Evolutionary conservation across 768 basidiomycete genomes (phyloP).

Genomic region (Stropharia rugosoannulata): DNA sequence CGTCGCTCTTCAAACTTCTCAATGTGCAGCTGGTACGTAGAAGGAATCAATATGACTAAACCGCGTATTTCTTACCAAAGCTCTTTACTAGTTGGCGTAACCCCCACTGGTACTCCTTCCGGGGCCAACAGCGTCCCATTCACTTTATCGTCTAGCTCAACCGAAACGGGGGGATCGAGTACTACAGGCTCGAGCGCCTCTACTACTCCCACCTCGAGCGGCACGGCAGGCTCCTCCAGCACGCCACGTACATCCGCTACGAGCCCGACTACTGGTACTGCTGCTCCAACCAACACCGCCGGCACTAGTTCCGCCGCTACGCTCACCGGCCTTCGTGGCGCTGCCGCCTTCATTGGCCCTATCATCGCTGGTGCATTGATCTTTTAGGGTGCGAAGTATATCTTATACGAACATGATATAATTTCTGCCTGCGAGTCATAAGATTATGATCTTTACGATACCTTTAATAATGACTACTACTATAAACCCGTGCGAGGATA

Average conservation of each 20-base stretch:
- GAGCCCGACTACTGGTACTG: slow-evolving; percentile 4
- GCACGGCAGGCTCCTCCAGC: background rate
- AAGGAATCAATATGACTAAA: background rate
- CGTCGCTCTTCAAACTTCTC: slow-evolving; percentile 13
- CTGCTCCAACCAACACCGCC: slow-evolving; percentile 7
- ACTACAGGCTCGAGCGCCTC: background rate
- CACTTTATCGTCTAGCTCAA: slow-evolving; percentile 1
- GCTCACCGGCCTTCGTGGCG: background rate
- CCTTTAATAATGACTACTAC: too few relatives aligned
- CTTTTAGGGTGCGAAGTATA: background rate
- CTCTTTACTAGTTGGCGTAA: slow-evolving; percentile 10
- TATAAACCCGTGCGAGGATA: too few relatives aligned
- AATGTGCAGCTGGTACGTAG: slow-evolving; percentile 18
- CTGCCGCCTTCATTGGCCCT: background rate
- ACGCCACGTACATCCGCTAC: slow-evolving; percentile 1
- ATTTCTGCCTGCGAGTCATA: too few relatives aligned
- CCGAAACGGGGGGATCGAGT: background rate
- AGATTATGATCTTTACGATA: too few relatives aligned
- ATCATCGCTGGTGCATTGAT: background rate
- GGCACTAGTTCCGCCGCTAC: background rate
- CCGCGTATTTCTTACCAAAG: background rate
- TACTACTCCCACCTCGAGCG: background rate
- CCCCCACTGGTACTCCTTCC: slow-evolving; percentile 12
- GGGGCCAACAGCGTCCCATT: slow-evolving; percentile 14
- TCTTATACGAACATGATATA: too few relatives aligned